These are phyloP conservation scores for Aureobasidium sp. DNA, from an alignment of 2,329 filamentous ascomycete genomes.

Conservation along the genomic window DNA sequence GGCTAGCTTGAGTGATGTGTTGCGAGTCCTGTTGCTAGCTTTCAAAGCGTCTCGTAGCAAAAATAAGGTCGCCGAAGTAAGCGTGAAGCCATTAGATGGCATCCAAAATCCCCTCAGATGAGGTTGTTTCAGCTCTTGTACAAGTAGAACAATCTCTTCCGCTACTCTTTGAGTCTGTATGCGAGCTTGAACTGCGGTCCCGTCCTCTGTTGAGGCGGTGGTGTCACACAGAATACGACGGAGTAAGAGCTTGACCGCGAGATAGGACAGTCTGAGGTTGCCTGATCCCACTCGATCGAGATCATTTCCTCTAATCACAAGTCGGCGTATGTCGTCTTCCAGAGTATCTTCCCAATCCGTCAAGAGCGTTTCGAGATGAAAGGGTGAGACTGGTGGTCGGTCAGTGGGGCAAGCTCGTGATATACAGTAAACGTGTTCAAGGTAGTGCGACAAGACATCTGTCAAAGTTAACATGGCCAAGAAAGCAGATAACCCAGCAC, in stretches of 20 bases:
- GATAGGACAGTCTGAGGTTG: slow-evolving; percentile 36
- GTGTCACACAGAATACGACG: not conserved
- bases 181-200: not conserved
- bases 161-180: not conserved
- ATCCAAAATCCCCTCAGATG: not conserved
- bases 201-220: not conserved
- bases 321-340: not conserved
- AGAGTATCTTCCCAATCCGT: not conserved
- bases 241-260: slow-evolving; percentile 34
- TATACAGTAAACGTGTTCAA: not conserved
- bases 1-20: not conserved
- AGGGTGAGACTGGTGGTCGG: not conserved
- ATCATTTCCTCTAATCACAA: not conserved
- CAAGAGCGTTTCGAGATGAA: not conserved
- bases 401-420: not conserved
- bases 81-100: not conserved
- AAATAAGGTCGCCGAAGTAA: not conserved
- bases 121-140: not conserved
- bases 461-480: not conserved
- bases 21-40: not conserved
- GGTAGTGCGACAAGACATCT: not conserved
- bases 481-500: not conserved
- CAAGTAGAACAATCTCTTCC: not conserved
- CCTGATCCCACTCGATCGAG: slow-evolving; percentile 24
- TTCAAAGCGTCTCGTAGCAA: not conserved